Percentiles rank a stretch among this genome's conserved stretches.
These are phyloP conservation scores for Ceratocystis albifundus DNA, from an alignment of 2,329 filamentous ascomycete species.

Conservation along the genomic window DNA sequence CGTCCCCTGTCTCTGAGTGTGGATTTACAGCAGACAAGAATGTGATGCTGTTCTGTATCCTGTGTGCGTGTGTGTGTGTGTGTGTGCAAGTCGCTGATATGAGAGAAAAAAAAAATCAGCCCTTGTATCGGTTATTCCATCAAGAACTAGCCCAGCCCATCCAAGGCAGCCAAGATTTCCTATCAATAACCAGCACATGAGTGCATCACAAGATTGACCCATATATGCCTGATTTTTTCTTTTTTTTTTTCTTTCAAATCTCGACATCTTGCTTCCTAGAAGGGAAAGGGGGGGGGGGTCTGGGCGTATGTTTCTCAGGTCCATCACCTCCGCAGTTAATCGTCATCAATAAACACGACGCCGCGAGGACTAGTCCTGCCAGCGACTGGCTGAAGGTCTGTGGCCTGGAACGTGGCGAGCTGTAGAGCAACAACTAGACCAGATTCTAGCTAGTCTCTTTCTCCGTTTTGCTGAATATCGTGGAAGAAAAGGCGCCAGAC, in stretches of 20 bases:
- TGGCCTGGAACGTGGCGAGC: background rate
- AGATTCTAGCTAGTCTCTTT: background rate
- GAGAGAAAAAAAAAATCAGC: constrained; percentile 13
- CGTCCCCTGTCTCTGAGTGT: background rate
- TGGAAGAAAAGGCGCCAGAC: background rate
- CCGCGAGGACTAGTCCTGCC: too few relatives aligned
- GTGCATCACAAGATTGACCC: background rate
- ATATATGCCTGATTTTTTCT: background rate
- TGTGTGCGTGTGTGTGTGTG: too few relatives aligned
- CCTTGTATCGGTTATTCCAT: constrained; percentile 2
- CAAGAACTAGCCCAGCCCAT: background rate
- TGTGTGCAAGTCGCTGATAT: background rate
- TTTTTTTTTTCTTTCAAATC: too few relatives aligned
- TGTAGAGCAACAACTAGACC: background rate
- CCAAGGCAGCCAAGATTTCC: background rate
- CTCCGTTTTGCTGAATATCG: background rate
- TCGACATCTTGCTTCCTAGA: background rate
- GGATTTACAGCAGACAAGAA: background rate
- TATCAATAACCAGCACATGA: background rate
- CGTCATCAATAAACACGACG: too few relatives aligned
- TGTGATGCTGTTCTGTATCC: background rate
- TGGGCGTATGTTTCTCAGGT: too few relatives aligned
- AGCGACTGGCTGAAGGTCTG: background rate
- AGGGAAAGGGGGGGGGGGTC: too few relatives aligned
- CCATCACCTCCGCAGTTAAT: too few relatives aligned